Evolutionary conservation across 352 stramenopile genomes (phyloP).

Genomic region (Peronospora farinosa): DNA sequence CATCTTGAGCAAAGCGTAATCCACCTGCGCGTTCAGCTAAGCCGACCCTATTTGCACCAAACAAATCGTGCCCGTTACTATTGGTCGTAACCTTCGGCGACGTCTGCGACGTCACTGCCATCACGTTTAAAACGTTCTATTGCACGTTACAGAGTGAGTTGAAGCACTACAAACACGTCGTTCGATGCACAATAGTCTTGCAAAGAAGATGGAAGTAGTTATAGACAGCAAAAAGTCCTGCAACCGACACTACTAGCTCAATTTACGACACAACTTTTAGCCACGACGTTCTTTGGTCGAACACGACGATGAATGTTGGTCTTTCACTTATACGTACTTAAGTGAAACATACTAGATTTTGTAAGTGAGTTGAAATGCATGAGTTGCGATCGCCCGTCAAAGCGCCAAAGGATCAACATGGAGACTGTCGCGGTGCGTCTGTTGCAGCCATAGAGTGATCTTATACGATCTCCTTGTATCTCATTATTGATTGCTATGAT

Average conservation of each 20-base stretch:
- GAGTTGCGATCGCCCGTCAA: conserved; percentile 21
- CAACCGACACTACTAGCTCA: conserved; percentile 4
- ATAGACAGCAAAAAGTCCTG: neutral
- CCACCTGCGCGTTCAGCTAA: conserved; percentile 36
- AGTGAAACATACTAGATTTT: neutral
- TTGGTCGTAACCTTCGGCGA: conserved; percentile 13
- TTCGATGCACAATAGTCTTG: neutral
- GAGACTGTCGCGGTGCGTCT: conserved; percentile 43
- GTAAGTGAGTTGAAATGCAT: neutral
- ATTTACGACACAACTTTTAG: conserved; percentile 4
- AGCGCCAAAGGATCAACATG: conserved; percentile 45
- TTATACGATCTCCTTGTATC: neutral
- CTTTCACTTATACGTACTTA: conserved; percentile 8
- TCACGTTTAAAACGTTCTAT: conserved; percentile 1
- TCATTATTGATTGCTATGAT: neutral
- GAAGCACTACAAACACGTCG: neutral
- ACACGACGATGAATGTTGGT: too few relatives aligned
- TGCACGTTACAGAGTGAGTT: neutral
- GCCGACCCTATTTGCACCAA: conserved; percentile 9
- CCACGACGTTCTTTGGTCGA: too few relatives aligned
- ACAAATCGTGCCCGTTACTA: conserved; percentile 10
- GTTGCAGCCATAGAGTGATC: neutral
- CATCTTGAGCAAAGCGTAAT: conserved; percentile 56
- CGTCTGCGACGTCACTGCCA: conserved; percentile 31
- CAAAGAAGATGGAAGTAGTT: conserved; percentile 1